Base-by-base conservation (phyloP, 371 early-diverging fungal species). In the Nematocida minor region DNA sequence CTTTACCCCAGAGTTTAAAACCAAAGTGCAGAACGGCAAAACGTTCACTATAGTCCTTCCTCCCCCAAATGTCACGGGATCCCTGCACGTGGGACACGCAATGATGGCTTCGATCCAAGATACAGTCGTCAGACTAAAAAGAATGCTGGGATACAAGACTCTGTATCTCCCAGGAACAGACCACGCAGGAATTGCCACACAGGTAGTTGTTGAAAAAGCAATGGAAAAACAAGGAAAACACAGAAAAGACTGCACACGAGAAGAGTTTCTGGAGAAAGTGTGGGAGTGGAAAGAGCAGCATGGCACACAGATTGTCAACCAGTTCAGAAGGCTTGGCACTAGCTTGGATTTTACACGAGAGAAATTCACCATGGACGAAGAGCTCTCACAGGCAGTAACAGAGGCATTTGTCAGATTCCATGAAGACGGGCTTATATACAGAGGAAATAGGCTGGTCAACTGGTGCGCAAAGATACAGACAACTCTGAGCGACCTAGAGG, bases 1-100 rank as follows among this genome's bases (percentile, higher is more conserved):
- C 83, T 96, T 97, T 83, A 88, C 90, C 83, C 96, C 99, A 31
- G 87, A 89, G 79, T 83, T 91, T 79, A 83, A 85, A 60, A 92
- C 91, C 55, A 87, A 91, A 81, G 82, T 88, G 66, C 87, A 86
- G 69, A 87, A 89, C 29, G 71, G 67, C 31, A 60, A 79, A 38
- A 66, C 87, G 22, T 99, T 92, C 85, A 91, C 93, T 34, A 90
- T 99, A 78, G 89, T 93, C 27, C 90, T 94, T 4, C 99, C 97
- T 2, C 99, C 99, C 80, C 99, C 99, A 31, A 99, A 99, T 84
- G 92, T 99, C 40, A 99, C 99, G 41, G 99, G 99, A 67, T 89
- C 89, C 47, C 90, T 99, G 55, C 97, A 99, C 83, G 80, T 95
- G 80, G 99, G 99, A 42, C 99, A 99, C 84, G 95, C 94, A 2